Evolutionary conservation across 208 protist species (phyloP).

Genomic region (Ichthyophonus hoferi): DNA sequence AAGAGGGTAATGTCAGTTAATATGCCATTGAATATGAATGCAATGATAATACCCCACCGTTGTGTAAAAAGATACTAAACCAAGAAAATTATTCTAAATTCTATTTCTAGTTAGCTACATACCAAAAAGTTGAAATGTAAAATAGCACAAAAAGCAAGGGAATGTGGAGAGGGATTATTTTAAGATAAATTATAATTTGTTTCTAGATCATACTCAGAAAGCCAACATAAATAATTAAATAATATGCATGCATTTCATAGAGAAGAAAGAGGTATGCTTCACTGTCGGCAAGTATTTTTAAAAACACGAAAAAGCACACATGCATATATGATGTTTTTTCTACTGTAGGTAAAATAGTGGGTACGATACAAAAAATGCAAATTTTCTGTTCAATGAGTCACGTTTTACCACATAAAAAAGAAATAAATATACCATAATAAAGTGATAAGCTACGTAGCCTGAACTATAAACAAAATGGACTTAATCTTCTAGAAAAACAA

Average conservation of each 20-base stretch:
- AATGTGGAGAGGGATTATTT: no score
- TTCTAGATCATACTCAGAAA: no score
- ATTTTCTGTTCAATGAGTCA: background rate
- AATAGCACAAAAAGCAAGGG: background rate
- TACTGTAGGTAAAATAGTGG: background rate
- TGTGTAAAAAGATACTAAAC: no score
- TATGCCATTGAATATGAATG: background rate
- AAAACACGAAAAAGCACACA: no score
- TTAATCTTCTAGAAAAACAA: no score
- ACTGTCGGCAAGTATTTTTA: no score
- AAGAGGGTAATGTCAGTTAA: background rate
- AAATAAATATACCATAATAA: background rate
- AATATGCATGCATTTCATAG: no score
- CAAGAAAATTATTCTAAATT: background rate
- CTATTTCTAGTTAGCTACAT: background rate
- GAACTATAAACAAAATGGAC: background rate
- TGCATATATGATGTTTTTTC: no score
- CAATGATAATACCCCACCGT: background rate
- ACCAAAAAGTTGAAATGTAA: background rate
- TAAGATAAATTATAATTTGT: no score
- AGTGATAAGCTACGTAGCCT: background rate
- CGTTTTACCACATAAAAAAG: background rate
- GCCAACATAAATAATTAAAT: no score
- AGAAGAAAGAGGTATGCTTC: no score
- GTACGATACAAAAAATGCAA: background rate